Evolutionary conservation across 2,329 filamentous ascomycete species (phyloP).

Genomic region (Fusarium succisae): DNA sequence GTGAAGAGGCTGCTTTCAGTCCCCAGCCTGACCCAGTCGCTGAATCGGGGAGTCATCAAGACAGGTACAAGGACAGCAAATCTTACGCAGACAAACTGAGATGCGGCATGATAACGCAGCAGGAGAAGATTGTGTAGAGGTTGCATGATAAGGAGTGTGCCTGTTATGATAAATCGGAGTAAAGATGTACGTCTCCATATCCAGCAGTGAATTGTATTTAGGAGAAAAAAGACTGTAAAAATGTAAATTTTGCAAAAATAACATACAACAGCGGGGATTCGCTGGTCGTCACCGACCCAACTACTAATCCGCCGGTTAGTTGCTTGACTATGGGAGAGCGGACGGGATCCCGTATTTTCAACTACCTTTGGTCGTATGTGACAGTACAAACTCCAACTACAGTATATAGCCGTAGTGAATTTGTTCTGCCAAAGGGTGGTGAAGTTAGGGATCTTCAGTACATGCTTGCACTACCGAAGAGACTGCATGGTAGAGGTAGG

Average conservation of each 20-base stretch:
- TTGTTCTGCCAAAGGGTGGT: accelerated
- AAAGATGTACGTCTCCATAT: neutral
- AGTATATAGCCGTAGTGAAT: accelerated
- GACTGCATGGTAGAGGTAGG: neutral
- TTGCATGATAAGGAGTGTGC: neutral
- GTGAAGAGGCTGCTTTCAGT: neutral
- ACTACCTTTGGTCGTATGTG: neutral
- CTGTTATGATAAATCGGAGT: neutral
- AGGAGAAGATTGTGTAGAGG: neutral
- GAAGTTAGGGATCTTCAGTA: neutral
- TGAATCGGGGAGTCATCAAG: neutral
- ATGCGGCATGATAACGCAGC: neutral
- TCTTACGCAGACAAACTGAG: neutral
- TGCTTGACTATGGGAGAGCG: slow-evolving; percentile 1
- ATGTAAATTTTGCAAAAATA: neutral
- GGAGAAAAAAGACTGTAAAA: neutral
- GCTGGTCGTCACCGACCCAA: neutral
- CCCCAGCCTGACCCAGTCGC: neutral
- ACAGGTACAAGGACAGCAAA: neutral
- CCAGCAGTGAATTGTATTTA: neutral
- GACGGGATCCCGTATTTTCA: slow-evolving; percentile 3
- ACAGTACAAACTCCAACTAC: accelerated
- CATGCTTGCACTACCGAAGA: neutral
- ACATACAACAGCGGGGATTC: slow-evolving; percentile 10
- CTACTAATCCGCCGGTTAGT: neutral